Base-by-base conservation (phyloP, 108 stramenopile genomes). In the Nitzschia sp. region DNA sequence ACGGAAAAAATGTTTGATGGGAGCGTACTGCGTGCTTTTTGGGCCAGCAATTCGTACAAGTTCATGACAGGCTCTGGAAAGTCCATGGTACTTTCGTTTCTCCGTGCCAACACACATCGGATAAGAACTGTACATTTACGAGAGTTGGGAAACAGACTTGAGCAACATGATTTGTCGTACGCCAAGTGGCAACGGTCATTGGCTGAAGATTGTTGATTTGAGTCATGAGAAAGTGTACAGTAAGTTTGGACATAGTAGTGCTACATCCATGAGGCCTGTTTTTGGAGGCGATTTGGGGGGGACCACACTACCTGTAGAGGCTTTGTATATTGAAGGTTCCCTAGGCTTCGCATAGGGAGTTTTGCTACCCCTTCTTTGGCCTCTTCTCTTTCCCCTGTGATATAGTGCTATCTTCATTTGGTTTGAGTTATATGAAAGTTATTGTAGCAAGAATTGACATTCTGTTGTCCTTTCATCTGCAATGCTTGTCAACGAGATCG, bases 1-100 rank as follows among this genome's bases (percentile, higher is more conserved):
- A 17, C 37, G 20, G 64, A 53, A 20, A 65, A 65, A 29, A 6
- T 51, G 8, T 12, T 53, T 9, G 34, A 51, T 12, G 64, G 64
- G 10, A 34, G 41, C 37, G 10, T 10, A 17, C 8, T 65, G 51
- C 22, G 51, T 10, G 17, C 6, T 3, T 65, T 29, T 7, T 39
- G 51, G 17, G 51, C 51, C 9, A 26, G 39, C 12, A 21, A 44
- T 3, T 41, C 50, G 25, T 22, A 52, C 6, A 25, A 29, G 12
- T 65, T 53, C 41, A 22, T 50, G 57, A 40, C 50, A 3, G 61
- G 46, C 1, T 21, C 46, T 44, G 61, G 42, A 0, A 63, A 48
- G 22, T 29, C 14, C 10, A 40, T 63, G 2, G 20, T 44, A 11
- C 11, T 21, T 15, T 22, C 61, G 14, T 48, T 21, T 24, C 46